These are phyloP conservation scores for Neospermospora avenae DNA, from an alignment of 2,329 filamentous ascomycete genomes.

Conservation along the genomic window DNA sequence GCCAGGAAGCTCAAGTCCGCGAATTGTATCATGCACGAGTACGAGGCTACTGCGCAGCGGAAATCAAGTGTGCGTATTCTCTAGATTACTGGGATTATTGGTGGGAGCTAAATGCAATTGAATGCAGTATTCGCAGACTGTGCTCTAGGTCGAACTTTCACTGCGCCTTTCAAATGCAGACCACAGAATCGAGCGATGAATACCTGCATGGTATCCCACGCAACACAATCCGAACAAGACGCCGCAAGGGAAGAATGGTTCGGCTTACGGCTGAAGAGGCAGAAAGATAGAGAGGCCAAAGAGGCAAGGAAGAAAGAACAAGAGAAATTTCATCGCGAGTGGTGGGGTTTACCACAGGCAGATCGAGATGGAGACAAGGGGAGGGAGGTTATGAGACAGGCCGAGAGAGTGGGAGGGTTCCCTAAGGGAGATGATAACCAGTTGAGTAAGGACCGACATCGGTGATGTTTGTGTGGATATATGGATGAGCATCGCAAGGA, in stretches of 20 bases:
- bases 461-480: constrained; percentile 23
- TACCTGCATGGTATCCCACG: constrained; percentile 83
- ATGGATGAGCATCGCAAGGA: constrained; percentile 12
- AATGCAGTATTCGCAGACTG: constrained; percentile 82
- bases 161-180: constrained; percentile 83
- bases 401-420: constrained; percentile 55
- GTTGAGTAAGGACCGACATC: constrained; percentile 36
- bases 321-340: constrained; percentile 63
- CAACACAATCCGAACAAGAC: constrained; percentile 82
- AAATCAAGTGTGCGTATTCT: constrained; percentile 65
- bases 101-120: neutral
- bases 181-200: constrained; percentile 84
- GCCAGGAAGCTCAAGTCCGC: constrained; percentile 78
- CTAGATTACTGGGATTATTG: too few species aligned
- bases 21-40: constrained; percentile 80
- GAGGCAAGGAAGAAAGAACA: constrained; percentile 57
- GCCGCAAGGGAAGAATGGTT: constrained; percentile 94
- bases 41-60: constrained; percentile 67
- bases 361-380: constrained; percentile 54
- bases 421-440: constrained; percentile 40
- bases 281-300: constrained; percentile 63
- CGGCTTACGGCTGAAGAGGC: constrained; percentile 66
- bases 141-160: constrained; percentile 80
- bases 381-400: constrained; percentile 50
- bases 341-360: constrained; percentile 61